Evolutionary conservation across 1,284 basidiomycete genomes (phyloP).

Genomic region (Coriolopsis trogii): DNA sequence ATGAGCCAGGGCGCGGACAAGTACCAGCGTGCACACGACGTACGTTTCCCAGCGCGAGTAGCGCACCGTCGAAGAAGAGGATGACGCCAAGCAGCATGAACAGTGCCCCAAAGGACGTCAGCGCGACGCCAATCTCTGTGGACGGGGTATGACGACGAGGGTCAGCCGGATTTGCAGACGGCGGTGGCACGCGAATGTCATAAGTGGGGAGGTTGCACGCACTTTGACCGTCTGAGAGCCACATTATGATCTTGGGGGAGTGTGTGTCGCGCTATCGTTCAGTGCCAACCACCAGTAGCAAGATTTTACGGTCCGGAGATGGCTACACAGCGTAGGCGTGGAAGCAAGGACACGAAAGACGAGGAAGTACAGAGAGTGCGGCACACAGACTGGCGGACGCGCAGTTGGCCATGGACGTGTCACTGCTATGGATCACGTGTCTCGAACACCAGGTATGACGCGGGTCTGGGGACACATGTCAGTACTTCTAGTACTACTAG

Average conservation of each 20-base stretch:
- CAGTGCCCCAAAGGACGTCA: conserved; percentile 95
- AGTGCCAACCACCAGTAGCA: conserved; percentile 11
- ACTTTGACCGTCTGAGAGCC: conserved; percentile 33
- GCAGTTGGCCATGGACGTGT: conserved; percentile 13
- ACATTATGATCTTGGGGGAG: conserved; percentile 16
- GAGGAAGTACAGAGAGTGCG: not conserved
- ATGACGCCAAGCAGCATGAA: conserved; percentile 97
- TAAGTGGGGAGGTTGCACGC: too few relatives aligned
- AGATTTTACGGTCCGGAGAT: too few relatives aligned
- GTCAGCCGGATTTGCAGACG: not conserved
- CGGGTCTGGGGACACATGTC: too few relatives aligned
- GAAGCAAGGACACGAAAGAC: not conserved
- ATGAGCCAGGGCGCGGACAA: conserved; percentile 1
- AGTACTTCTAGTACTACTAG: too few relatives aligned
- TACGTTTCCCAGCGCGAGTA: conserved; percentile 96
- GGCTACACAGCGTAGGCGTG: too few relatives aligned
- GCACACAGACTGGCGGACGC: not conserved
- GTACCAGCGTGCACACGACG: conserved; percentile 35
- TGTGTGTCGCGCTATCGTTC: not conserved
- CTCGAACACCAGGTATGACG: too few relatives aligned
- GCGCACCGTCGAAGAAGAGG: conserved; percentile 97
- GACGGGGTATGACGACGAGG: not conserved
- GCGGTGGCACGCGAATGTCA: too few relatives aligned
- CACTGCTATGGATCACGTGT: conserved; percentile 13
- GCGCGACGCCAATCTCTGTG: conserved; percentile 92